These are phyloP conservation scores for Phytophthora fragariae DNA, from an alignment of 352 stramenopile species.

Conservation along the genomic window DNA sequence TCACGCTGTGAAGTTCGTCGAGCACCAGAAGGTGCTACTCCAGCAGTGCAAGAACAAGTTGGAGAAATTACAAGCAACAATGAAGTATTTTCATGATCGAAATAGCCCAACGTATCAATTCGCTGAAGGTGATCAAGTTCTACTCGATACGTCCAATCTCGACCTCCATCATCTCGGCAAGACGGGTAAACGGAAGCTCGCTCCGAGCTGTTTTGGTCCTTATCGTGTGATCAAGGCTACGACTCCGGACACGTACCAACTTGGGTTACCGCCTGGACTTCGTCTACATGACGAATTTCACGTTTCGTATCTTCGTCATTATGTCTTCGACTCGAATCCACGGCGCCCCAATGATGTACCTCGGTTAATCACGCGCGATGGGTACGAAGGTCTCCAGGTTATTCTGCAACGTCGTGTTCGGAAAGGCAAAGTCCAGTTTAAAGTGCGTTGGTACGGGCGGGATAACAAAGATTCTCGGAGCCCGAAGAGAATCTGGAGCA, in stretches of 20 bases:
- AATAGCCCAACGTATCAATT: slow-evolving; percentile 3
- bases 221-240: slow-evolving; percentile 2
- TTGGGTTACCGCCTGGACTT: slow-evolving; percentile 2
- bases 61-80: background rate
- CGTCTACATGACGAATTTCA: slow-evolving; percentile 8
- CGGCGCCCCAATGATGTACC: slow-evolving; percentile 2
- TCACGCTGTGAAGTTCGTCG: background rate
- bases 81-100: slow-evolving; percentile 11
- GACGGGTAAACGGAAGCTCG: background rate
- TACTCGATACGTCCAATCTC: slow-evolving; percentile 1
- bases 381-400: background rate
- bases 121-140: slow-evolving; percentile 7
- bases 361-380: background rate
- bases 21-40: slow-evolving; percentile 9
- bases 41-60: background rate
- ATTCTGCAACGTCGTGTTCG: background rate
- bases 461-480: background rate
- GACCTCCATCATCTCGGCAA: slow-evolving; percentile 4
- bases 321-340: slow-evolving; percentile 25
- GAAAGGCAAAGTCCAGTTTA: background rate
- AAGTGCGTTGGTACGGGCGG: background rate
- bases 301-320: background rate
- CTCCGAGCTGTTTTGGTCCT: background rate
- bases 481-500: background rate
- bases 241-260: slow-evolving; percentile 5